Base-by-base conservation (phyloP, 257 asterid species). In the Plantago ovata region DNA sequence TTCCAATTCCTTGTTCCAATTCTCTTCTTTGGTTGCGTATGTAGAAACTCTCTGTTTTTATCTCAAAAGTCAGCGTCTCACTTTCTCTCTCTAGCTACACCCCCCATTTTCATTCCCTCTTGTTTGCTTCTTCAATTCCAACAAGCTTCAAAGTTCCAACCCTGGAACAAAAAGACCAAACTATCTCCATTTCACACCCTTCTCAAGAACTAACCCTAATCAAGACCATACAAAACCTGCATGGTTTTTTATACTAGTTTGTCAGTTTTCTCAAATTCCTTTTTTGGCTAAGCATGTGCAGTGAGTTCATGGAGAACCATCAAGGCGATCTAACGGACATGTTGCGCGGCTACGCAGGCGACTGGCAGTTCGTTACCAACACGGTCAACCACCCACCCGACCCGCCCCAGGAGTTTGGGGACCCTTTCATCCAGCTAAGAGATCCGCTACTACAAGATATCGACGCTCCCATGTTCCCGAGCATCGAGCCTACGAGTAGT, bases 311-410 rank as follows among this genome's bases (percentile, higher is more conserved):
- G 62, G 70, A 76, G 51, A 64, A 84, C 96, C 91, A 64, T 47
- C 85, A 75, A 48, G 98, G 98, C 13, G 96, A 91, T 63, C 74
- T 91, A 72, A 76, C 86, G 19, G 98, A 91, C 70, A 81, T 91
- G 56, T 13, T 91, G 50, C 70, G 94, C 56, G 82, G 85, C 56
- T 68, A 61, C 67, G 75, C 73, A 28, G 38, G 72, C 69, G 73
- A 60, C 32, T 81, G 94, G 94, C 92, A 78, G 75, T 75, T 77
- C 43, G 66, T 83, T 2, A 58, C 20, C 74, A 56, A 47, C 43
- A 58, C 64, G 10, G 48, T 66, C 9, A 75, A 39, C 58, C 77
- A 36, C 56, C 21, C 72, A 1, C 9, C 75, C 3, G 80, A 68
- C 72, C 62, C 63, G 9, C 39, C 42, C 0, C 93, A 85, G 10